Evolutionary conservation across 805 yeast species (phyloP), one percentile per base, ranked within the genome.

Genomic region (Saturnispora bothae): DNA sequence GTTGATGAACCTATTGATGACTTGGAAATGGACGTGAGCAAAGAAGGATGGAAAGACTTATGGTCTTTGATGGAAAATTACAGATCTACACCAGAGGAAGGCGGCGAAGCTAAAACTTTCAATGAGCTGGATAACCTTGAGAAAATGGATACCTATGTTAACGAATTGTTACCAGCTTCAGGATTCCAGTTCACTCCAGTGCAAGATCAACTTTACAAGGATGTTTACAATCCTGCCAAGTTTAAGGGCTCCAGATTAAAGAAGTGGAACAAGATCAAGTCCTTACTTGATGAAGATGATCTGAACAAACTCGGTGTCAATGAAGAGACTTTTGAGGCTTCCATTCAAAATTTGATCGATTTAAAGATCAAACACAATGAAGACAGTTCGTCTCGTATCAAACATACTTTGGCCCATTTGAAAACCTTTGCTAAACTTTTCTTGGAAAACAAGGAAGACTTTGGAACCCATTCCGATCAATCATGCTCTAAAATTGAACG

Each of bases 1-100:
- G 46, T 57, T 10, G 48, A 54, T 38, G 61, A 57, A 42, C 53
- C 56, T 17, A 43, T 57, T 26, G 52, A 52, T 14, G 40, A 38
- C 8, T 14, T 32, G 14, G 29, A 38, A 14, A 26, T 27, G 20
- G 14, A 30, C 18, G 6, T 7, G 6, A n/a, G 20, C 4, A 34
- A 36, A 13, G 32, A 27, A 1, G 18, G 19, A 8, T 20, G 19
- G 17, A 14, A 19, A 9, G 33, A 38, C n/a, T 12, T 38, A 6
- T 31, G 30, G 36, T 22, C 19, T 10, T 27, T 38, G 10, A 21
- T 38, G 33, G 33, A 41, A 2, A 35, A 30, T 13, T 49, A 41
- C 28, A 49, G 49, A 8, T 31, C 44, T 9, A 31, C 41, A 16
- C 38, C 44, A 5, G 41, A 22, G 25, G n/a, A 38, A 4, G 16